Conservation (phyloP, 768 basidiomycete genomes). For the Serendipita sp. region DNA sequence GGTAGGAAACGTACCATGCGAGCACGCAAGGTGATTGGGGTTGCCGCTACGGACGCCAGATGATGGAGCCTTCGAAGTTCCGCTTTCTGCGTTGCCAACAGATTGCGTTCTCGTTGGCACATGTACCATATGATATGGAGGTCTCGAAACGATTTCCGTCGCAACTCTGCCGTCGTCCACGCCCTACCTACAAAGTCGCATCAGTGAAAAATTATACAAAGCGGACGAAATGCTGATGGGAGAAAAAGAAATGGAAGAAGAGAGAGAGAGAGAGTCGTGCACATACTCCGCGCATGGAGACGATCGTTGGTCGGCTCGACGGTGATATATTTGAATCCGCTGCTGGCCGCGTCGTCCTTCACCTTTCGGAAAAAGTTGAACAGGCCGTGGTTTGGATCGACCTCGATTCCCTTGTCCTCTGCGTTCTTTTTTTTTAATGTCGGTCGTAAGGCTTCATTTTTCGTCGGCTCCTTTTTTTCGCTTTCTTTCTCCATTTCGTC, state of each 20-base stretch:
- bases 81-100: constrained; percentile 74
- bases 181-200: constrained; percentile 47
- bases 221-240: no score
- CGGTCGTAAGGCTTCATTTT: neutral
- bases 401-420: constrained; percentile 21
- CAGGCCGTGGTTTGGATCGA: constrained; percentile 54
- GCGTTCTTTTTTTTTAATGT: neutral
- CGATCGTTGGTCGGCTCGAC: constrained; percentile 22
- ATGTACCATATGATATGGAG: constrained; percentile 94
- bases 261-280: constrained; percentile 31
- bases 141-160: constrained; percentile 83
- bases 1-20: neutral
- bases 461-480: neutral
- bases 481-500: no score
- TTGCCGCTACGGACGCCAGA: constrained; percentile 7
- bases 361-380: constrained; percentile 61
- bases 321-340: constrained; percentile 39
- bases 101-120: constrained; percentile 72
- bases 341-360: constrained; percentile 27
- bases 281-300: constrained; percentile 18
- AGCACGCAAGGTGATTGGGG: neutral
- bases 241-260: constrained; percentile 35
- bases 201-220: no score
- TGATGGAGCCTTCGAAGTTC: constrained; percentile 47
- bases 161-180: constrained; percentile 75